Percentiles rank a stretch among this genome's conserved stretches.
Evolutionary conservation across 805 yeast genomes (phyloP).

Genomic region (Starmerella bacillaris): DNA sequence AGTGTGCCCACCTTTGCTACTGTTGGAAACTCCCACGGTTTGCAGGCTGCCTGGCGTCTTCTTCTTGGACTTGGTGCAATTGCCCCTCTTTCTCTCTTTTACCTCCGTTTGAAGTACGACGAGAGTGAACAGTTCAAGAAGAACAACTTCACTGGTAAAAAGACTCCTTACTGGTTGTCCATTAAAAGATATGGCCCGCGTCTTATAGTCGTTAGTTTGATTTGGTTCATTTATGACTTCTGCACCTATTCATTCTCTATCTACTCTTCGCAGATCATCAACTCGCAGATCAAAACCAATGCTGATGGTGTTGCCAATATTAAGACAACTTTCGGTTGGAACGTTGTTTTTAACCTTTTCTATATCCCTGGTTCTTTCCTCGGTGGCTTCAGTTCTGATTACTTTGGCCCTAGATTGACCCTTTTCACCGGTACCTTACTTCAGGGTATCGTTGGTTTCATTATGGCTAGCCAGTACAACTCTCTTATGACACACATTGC

Average conservation of each 20-base stretch:
- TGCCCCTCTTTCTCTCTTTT: constrained; percentile 63
- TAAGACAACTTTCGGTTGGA: constrained; percentile 78
- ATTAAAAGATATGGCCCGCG: constrained; percentile 76
- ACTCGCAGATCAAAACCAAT: constrained; percentile 32
- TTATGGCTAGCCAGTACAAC: constrained; percentile 58
- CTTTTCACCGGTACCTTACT: constrained; percentile 45
- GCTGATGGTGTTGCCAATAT: constrained; percentile 31
- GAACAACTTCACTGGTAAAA: constrained; percentile 38
- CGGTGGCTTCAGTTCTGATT: constrained; percentile 77
- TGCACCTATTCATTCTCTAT: constrained; percentile 74
- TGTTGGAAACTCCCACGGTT: constrained; percentile 30
- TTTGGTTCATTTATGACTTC: constrained; percentile 89
- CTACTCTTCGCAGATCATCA: constrained; percentile 57
- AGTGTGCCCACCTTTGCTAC: constrained; percentile 21
- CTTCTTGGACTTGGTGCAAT: constrained; percentile 80
- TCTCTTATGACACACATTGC: constrained; percentile 43
- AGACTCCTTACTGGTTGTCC: constrained; percentile 48
- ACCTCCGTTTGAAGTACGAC: constrained; percentile 54
- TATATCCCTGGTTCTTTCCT: constrained; percentile 78
- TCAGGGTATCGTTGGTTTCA: constrained; percentile 66
- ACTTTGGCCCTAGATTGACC: constrained; percentile 77
- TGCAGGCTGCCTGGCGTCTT: constrained; percentile 79
- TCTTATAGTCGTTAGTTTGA: constrained; percentile 44
- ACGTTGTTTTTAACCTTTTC: constrained; percentile 68
- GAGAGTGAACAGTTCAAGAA: constrained; percentile 59